Evolutionary conservation across 352 stramenopile genomes (phyloP), one percentile per base, ranked within the genome.

Genomic region (Phytopythium boreale): DNA sequence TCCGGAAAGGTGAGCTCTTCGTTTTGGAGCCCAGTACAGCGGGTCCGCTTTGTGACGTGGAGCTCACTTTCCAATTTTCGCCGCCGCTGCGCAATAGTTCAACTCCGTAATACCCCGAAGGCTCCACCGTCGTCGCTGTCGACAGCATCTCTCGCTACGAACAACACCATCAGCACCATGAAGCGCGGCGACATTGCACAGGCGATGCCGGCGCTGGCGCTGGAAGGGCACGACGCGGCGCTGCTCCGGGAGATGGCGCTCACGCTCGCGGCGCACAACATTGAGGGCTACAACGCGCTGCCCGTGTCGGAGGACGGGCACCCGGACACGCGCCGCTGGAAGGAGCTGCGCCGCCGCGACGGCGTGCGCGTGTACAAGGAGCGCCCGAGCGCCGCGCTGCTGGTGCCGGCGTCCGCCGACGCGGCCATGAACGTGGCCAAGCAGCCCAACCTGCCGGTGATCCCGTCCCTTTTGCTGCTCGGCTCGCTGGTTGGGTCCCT

Each of bases 281-380:
- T 67, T 24, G 56, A 74, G 51, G 60, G 64, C 44, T 71, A 66
- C 59, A 68, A 71, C 57, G 66, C 68, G 20, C 63, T 74, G 41
- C 44, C 69, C 24, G 64, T 74, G 41, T 66, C 61, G 31, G 66
- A 68, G 27, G 61, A 74, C 26, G 66, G 50, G 1, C 56, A 65
- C 17, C 61, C 59, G 9, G 69, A 69, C 37, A 56, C 66, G 29
- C 61, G 53, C 26, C 55, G 56, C 20, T 76, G 66, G 57, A 68
- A 62, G 26, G 65, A 75, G 61, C 50, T 75, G 24, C 69, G 66
- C 43, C 69, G 49, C 15, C 69, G 63, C 36, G 66, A 64, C 8
- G 58, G 56, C 46, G 64, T 71, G 26, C 50, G 57, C 24, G 51
- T 66, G n/a, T 67, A 68, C 60, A 75, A 71, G 51, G 65, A 71